These are phyloP conservation scores for Cryptococcus floricola DNA, from an alignment of 1,284 basidiomycete genomes.

Conservation along the genomic window DNA sequence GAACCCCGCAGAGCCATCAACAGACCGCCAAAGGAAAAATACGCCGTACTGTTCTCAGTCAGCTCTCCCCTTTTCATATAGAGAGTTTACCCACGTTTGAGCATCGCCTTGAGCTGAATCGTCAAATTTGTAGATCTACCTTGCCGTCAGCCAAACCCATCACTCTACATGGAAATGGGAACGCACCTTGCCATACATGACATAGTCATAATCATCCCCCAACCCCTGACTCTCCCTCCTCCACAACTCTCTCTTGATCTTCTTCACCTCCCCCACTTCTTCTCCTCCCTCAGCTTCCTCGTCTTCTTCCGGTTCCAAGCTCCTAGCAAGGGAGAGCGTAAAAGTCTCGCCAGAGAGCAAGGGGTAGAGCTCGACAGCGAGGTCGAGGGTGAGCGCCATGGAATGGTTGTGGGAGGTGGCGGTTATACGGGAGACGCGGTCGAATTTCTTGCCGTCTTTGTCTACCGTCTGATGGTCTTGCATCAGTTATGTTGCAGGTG, in stretches of 20 bases:
- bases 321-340: constrained; percentile 79
- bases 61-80: neutral
- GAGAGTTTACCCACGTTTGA: constrained; percentile 36
- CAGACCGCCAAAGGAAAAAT: constrained; percentile 94
- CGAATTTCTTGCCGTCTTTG: constrained; percentile 94
- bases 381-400: constrained; percentile 86
- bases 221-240: constrained; percentile 70
- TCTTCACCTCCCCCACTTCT: constrained; percentile 57
- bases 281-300: constrained; percentile 21
- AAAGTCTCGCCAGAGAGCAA: constrained; percentile 68
- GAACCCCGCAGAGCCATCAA: constrained; percentile 91
- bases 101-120: constrained; percentile 61
- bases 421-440: constrained; percentile 85
- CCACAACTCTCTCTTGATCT: constrained; percentile 84
- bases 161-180: neutral
- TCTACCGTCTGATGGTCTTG: constrained; percentile 56
- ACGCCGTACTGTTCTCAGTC: constrained; percentile 68
- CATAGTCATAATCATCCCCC: constrained; percentile 97
- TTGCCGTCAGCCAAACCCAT: neutral
- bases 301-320: constrained; percentile 57
- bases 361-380: constrained; percentile 82
- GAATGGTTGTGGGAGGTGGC: constrained; percentile 80
- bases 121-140: constrained; percentile 93
- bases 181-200: constrained; percentile 95
- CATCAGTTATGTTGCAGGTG: neutral